These are phyloP conservation scores for Thalia dealbata DNA, from an alignment of 176 grass and related monocot genomes.

Conservation along the genomic window DNA sequence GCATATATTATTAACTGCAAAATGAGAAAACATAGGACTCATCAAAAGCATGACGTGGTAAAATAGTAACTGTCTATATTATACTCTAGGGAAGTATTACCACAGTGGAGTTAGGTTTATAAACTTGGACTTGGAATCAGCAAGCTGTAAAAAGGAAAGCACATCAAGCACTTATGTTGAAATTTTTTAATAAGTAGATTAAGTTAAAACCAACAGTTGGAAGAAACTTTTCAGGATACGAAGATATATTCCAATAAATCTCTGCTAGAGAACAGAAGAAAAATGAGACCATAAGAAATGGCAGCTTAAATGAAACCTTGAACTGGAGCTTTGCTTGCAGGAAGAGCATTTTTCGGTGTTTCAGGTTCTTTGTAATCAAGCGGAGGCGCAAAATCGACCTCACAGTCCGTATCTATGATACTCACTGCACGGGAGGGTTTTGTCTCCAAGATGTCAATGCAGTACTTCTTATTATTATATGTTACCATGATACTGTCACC, in stretches of 20 bases:
- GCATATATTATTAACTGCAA: too few relatives aligned
- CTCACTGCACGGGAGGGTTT: conserved; percentile 78
- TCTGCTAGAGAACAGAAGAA: background rate
- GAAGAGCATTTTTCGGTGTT: conserved; percentile 27
- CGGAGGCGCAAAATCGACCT: conserved; percentile 89
- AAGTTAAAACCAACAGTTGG: background rate
- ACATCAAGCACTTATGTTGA: background rate
- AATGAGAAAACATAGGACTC: too few relatives aligned
- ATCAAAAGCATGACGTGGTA: too few relatives aligned
- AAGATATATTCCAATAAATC: too few relatives aligned
- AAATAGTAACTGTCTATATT: too few relatives aligned
- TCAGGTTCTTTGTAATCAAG: conserved; percentile 78
- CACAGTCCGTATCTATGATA: conserved; percentile 90
- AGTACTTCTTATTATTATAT: conserved; percentile 91
- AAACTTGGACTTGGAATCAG: background rate
- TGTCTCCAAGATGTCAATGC: conserved; percentile 83
- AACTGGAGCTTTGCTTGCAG: conserved; percentile 27
- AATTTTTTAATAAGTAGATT: background rate
- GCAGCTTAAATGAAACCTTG: conserved; percentile 38
- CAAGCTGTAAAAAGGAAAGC: background rate
- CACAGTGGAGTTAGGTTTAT: background rate
- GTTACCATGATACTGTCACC: conserved; percentile 77
- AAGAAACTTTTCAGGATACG: background rate
- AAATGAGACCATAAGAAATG: background rate
- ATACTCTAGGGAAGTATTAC: too few relatives aligned